phyloP scores from a whole-genome alignment of 225 moss, liverwort and hornwort species.

The Polytrichum formosum region DNA sequence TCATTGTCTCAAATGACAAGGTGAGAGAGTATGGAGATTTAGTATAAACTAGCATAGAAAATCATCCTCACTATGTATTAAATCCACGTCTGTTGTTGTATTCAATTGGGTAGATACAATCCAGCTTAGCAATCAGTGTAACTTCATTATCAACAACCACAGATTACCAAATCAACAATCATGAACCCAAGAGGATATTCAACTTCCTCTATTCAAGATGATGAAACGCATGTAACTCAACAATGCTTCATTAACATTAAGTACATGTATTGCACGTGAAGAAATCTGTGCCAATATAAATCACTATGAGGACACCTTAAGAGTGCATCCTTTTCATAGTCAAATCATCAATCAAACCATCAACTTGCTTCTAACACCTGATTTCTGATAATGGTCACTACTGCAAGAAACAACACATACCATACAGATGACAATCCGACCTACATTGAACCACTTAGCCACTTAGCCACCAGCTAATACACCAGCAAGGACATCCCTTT shows the following conservation, averaged over 20 bases:
- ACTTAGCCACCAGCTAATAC: constrained; percentile 83
- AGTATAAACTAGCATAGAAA: too few relatives aligned
- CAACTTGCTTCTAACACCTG: neutral
- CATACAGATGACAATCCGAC: neutral
- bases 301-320: neutral
- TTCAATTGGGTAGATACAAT: too few relatives aligned
- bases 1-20: too few relatives aligned
- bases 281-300: neutral
- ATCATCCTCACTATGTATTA: too few relatives aligned
- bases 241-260: neutral
- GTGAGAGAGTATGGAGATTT: too few relatives aligned
- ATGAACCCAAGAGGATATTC: too few relatives aligned
- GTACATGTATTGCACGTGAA: neutral
- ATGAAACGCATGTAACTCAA: too few relatives aligned
- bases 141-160: too few relatives aligned
- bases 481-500: constrained; percentile 80
- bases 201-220: too few relatives aligned
- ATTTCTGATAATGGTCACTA: neutral
- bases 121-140: too few relatives aligned
- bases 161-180: too few relatives aligned
- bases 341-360: neutral
- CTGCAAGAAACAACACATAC: neutral
- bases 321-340: neutral
- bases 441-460: constrained; percentile 7
- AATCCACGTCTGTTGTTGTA: too few relatives aligned